Evolutionary conservation across 2,329 filamentous ascomycete genomes (phyloP), one percentile per base, ranked within the genome.

Genomic region (Dendryphion nanum): DNA sequence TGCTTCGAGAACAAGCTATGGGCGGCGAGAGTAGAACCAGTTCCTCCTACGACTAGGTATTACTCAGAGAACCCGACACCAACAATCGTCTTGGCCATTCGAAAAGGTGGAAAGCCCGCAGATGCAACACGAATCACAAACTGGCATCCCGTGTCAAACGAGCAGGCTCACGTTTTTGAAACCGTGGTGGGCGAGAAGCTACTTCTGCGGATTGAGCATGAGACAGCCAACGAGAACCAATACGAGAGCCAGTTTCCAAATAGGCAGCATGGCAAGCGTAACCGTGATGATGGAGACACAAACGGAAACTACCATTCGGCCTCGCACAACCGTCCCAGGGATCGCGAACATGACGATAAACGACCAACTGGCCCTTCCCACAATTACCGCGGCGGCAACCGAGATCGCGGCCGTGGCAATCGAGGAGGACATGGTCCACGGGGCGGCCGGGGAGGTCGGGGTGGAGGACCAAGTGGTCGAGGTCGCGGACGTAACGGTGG

Each of bases 101-200:
- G 84, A 26, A 86, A 85, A 59, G 83, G 83, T 12, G 81, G 84
- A 3, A 82, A 84, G 26, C 87, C 89, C 1, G 79, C 84, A 37
- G 90, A 96, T 55, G 90, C 88, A 13, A 78, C 77, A 38, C 84
- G 82, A 55, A 96, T 97, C 41, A 79, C 82, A 38, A 83, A 85
- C 47, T 97, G 91, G 93, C 79, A 86, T 45, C 81, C 87, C 4
- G 75, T 95, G 3, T 69, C 84, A 0, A 71, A 78, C 4, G 82
- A 89, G 6, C 80, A 86, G 54, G 76, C 81, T 0, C 81, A 90
- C 56, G 76, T 81, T 5, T 89, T 97, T 54, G 87, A 94, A 46
- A 89, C 86, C 1, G 81, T 80, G 0, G 87, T 97, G 1, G 86
- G 86, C 14, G 90, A 97, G 68, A 95, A 94, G 69, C 80, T 88